phyloP scores from a whole-genome alignment of 176 grass and related monocot genomes.

The Aegilops longissima region DNA sequence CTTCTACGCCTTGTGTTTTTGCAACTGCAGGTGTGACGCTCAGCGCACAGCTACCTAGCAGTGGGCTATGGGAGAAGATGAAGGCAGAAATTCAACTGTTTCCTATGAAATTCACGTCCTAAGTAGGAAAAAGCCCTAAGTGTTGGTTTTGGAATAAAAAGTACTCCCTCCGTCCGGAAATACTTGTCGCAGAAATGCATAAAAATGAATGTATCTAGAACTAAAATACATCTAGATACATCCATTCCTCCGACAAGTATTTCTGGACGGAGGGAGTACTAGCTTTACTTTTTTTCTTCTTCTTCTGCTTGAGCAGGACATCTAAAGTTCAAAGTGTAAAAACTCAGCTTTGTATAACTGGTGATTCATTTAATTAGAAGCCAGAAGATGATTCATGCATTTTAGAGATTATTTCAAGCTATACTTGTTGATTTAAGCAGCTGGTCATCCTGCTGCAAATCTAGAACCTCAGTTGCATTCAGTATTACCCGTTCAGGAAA shows the following conservation, averaged over 20 bases:
- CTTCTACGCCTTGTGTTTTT: conserved; percentile 18
- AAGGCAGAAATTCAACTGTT: neutral
- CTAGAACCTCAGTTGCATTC: no score
- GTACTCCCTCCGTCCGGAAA: no score
- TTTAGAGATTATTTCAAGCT: neutral
- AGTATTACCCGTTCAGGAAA: neutral
- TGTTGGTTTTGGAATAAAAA: no score
- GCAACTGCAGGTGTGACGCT: conserved; percentile 29
- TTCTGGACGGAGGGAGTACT: no score
- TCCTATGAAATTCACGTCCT: neutral
- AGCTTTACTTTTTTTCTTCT: no score
- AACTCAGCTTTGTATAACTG: neutral
- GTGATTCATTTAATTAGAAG: neutral
- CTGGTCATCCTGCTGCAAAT: no score
- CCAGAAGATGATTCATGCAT: neutral
- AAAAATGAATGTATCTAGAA: no score
- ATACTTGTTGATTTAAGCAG: neutral
- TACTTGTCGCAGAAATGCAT: no score
- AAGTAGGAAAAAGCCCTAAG: neutral
- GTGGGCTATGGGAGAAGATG: neutral
- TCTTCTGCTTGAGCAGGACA: neutral
- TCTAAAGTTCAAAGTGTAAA: neutral
- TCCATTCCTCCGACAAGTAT: no score
- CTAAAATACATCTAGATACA: no score
- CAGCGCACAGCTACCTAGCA: neutral